These are phyloP conservation scores for Saprolegnia parasitica DNA, from an alignment of 352 stramenopile genomes.

Conservation along the genomic window DNA sequence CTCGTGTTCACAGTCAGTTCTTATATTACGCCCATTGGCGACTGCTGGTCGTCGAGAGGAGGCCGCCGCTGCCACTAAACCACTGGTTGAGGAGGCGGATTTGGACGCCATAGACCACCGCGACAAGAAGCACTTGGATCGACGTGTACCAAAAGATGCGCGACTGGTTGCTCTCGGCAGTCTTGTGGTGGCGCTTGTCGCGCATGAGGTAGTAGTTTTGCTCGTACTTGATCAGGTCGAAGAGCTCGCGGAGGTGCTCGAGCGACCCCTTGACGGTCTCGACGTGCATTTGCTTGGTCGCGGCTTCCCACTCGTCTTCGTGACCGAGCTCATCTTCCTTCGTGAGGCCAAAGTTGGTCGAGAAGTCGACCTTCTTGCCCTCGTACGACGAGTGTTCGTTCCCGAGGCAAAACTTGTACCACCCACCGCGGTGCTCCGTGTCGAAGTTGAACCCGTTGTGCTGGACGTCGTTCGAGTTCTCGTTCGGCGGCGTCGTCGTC, in stretches of 20 bases:
- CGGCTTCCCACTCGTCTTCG: constrained; percentile 66
- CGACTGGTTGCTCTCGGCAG: constrained; percentile 69
- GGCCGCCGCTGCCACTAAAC: constrained; percentile 67
- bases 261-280: constrained; percentile 60
- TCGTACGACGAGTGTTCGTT: constrained; percentile 64
- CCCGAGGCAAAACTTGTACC: constrained; percentile 82
- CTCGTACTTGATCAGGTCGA: constrained; percentile 71
- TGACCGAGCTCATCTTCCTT: constrained; percentile 67
- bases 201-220: constrained; percentile 71
- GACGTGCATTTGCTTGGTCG: constrained; percentile 66
- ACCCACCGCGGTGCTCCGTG: constrained; percentile 74
- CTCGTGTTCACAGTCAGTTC: neutral
- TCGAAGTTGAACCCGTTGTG: constrained; percentile 86
- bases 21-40: constrained; percentile 55
- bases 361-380: constrained; percentile 72
- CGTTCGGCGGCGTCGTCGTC: constrained; percentile 49
- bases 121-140: constrained; percentile 59
- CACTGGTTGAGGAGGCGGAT: constrained; percentile 80
- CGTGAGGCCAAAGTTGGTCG: constrained; percentile 73
- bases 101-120: constrained; percentile 63
- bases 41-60: constrained; percentile 41
- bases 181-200: constrained; percentile 65
- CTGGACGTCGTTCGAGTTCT: constrained; percentile 56
- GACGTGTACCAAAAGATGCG: constrained; percentile 77
- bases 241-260: constrained; percentile 49